A percentile compares a stretch with the other conserved stretches of the same genome.
These are phyloP conservation scores for Penstemon newberryi DNA, from an alignment of 257 asterid species.

Conservation along the genomic window DNA sequence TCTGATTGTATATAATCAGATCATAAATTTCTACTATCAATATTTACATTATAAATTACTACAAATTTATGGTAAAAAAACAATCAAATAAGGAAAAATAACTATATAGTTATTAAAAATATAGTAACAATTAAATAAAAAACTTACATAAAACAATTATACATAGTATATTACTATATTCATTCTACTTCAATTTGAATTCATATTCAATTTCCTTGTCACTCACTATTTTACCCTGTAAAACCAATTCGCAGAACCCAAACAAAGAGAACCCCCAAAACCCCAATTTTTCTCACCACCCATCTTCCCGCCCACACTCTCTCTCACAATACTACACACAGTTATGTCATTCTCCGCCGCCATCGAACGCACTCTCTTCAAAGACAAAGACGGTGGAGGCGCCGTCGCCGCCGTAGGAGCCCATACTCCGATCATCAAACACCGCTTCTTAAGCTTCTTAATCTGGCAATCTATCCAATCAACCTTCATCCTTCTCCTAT, in stretches of 20 bases:
- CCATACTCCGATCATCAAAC: slow-evolving; percentile 44
- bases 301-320: slow-evolving; percentile 30
- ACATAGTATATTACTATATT: too few species aligned
- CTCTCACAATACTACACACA: background rate
- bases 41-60: too few species aligned
- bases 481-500: slow-evolving; percentile 49
- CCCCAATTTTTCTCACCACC: background rate
- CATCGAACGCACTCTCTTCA: slow-evolving; percentile 57
- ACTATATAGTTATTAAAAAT: too few species aligned
- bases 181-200: too few species aligned
- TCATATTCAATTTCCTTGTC: background rate
- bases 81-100: too few species aligned
- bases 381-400: slow-evolving; percentile 57
- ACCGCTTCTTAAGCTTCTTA: slow-evolving; percentile 77
- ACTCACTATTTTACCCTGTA: background rate
- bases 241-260: background rate
- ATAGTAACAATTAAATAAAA: too few species aligned
- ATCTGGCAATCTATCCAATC: slow-evolving; percentile 82
- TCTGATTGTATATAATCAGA: too few species aligned
- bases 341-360: slow-evolving; percentile 59
- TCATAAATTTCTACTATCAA: too few species aligned
- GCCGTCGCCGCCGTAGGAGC: slow-evolving; percentile 32
- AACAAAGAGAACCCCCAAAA: slow-evolving; percentile 17
- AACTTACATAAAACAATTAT: too few species aligned
- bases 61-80: too few species aligned